Evolutionary conservation across 179 eudicot genomes (phyloP).

Genomic region (Camellia oleifera): DNA sequence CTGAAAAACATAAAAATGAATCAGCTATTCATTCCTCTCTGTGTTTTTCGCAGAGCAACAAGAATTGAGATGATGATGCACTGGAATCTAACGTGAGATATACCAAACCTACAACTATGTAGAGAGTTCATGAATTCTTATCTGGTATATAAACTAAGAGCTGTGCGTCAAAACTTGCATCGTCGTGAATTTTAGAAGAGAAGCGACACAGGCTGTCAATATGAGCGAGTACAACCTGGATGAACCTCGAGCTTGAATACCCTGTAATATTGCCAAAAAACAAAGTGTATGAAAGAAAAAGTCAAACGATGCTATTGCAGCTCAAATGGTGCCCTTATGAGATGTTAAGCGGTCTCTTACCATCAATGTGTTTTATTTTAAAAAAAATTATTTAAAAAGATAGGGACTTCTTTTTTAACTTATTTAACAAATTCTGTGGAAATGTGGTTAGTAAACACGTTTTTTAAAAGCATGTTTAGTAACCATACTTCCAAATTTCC

Average conservation of each 20-base stretch:
- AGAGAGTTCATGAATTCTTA: conserved; percentile 16
- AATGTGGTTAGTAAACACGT: too few species aligned
- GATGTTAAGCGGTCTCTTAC: too few species aligned
- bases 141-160: conserved; percentile 10
- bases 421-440: too few species aligned
- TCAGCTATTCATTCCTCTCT: background rate
- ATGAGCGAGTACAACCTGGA: conserved; percentile 12
- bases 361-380: too few species aligned
- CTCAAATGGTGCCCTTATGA: background rate
- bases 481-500: too few species aligned
- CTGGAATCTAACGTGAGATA: background rate
- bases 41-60: background rate
- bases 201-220: conserved; percentile 20
- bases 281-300: background rate
- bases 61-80: background rate
- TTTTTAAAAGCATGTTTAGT: too few species aligned
- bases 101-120: background rate
- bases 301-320: background rate
- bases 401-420: too few species aligned
- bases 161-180: background rate
- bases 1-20: conserved; percentile 9
- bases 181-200: conserved; percentile 33
- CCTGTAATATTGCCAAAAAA: conserved; percentile 21
- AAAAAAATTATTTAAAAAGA: too few species aligned
- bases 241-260: conserved; percentile 22